Percentiles rank a stretch among this genome's conserved stretches.
These are phyloP conservation scores for Suillus weaverae DNA, from an alignment of 768 basidiomycete genomes.

Conservation along the genomic window DNA sequence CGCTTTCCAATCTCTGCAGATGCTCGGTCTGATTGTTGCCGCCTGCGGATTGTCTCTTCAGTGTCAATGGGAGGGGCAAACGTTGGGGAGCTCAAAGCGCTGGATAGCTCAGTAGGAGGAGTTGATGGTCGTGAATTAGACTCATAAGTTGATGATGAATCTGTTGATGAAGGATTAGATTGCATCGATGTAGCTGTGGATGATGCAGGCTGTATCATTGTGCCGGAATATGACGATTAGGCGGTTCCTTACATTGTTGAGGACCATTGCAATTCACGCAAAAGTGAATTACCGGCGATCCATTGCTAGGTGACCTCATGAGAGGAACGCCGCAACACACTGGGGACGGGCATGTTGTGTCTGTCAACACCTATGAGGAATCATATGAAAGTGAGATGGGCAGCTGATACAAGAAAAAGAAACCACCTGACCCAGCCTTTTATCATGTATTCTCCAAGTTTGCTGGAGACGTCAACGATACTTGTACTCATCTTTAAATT, in stretches of 20 bases:
- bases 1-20: constrained; percentile 78
- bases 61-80: constrained; percentile 68
- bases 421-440: constrained; percentile 65
- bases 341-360: constrained; percentile 55
- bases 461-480: constrained; percentile 56
- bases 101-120: constrained; percentile 75
- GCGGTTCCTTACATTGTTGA: constrained; percentile 30
- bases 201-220: background rate
- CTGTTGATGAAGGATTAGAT: constrained; percentile 38
- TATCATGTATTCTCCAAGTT: constrained; percentile 70
- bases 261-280: constrained; percentile 65
- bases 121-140: constrained; percentile 63
- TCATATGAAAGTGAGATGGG: constrained; percentile 5
- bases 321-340: constrained; percentile 63
- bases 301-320: constrained; percentile 65
- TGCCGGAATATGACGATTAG: background rate
- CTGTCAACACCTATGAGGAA: constrained; percentile 56
- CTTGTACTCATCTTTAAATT: constrained; percentile 44
- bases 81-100: constrained; percentile 56
- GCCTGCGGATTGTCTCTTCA: constrained; percentile 62
- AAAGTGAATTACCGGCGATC: constrained; percentile 45
- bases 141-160: constrained; percentile 47
- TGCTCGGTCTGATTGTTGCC: constrained; percentile 80
- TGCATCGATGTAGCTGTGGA: constrained; percentile 19
- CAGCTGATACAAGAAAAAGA: background rate